Evolutionary conservation across 768 basidiomycete species (phyloP).

Genomic region (Infundibulicybe gibba): DNA sequence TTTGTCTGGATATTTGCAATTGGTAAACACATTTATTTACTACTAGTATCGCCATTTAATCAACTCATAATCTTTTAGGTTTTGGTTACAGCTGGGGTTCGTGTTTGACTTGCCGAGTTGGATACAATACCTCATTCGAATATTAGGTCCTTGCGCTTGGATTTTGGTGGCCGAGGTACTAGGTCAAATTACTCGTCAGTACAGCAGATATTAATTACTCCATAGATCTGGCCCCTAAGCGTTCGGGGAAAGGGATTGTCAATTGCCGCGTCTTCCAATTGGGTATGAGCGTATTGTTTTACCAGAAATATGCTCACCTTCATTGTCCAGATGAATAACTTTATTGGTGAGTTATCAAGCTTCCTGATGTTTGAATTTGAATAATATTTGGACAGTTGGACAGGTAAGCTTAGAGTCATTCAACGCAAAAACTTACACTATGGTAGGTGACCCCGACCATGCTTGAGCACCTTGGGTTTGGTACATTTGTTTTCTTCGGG

Average conservation of each 20-base stretch:
- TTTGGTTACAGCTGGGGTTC: constrained; percentile 78
- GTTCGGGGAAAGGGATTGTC: constrained; percentile 75
- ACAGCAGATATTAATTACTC: not conserved
- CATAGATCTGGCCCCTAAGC: constrained; percentile 61
- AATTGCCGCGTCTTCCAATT: constrained; percentile 74
- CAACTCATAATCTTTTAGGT: constrained; percentile 22
- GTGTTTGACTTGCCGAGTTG: constrained; percentile 1
- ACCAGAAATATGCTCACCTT: not conserved
- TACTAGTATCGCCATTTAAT: not conserved
- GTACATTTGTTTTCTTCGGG: constrained; percentile 78
- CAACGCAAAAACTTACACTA: not conserved
- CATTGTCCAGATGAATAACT: constrained; percentile 64
- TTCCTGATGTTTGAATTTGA: not conserved
- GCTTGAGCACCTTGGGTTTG: constrained; percentile 59
- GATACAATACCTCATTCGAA: not conserved
- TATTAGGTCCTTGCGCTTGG: constrained; percentile 63
- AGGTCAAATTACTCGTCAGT: not conserved
- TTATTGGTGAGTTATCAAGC: constrained; percentile 47
- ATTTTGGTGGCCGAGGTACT: constrained; percentile 71
- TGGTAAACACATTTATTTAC: constrained; percentile 28
- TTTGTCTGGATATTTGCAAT: constrained; percentile 77
- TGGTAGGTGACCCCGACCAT: constrained; percentile 64
- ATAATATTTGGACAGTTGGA: constrained; percentile 33
- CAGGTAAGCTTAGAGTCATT: constrained; percentile 25
- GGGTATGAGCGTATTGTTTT: constrained; percentile 34